Base-by-base conservation (phyloP, 129 eudicot species). In the Heracleum sosnowskyi region DNA sequence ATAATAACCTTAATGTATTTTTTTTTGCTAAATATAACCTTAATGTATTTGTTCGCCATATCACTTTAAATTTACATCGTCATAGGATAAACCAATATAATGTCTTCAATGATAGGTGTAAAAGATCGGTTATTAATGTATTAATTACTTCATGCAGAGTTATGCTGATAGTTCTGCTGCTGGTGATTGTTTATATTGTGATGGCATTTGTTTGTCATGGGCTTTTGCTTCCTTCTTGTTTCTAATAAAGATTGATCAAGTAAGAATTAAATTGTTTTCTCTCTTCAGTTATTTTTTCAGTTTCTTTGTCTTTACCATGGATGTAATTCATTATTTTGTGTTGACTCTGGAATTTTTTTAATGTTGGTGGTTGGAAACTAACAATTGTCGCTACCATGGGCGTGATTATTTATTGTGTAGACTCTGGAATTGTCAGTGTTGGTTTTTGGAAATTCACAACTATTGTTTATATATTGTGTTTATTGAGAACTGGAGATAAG, bases 181-280 rank as follows among this genome's bases (percentile, higher is more conserved):
- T 91, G 81, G 90, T 88, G 86, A 86, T 95, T 81, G 77, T 77
- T n/a, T 95, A 95, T 77, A 89, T 88, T 31, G 90, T 90, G 11
- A 53, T 86, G 82, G 96, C 97, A 36, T 95, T 91, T 74, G 96
- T 86, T 76, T 95, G 98, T 87, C 91, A 91, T 64, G 98, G 98
- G 41, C 82, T 84, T 68, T 75, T 89, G 11, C 90, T 95, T 57
- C 96, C 97, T 63, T 68, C 91, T 76, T 91, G 98, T 78, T 34
- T 94, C 73, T 77, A 85, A 77, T 81, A 82, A 90, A 70, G 76
- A 33, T 74, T 44, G 77, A 44, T 74, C 20, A 74, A 74, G 37
- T 44, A 42, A 74, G 60, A 72, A 16, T 72, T 5, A 26, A 72
- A 39, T 36, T 33, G 39, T 66, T 66, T 1, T 12, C 15, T 31